Base-by-base conservation (phyloP, 2,329 filamentous ascomycete species). In the Fusarium sterilihyphosum region DNA sequence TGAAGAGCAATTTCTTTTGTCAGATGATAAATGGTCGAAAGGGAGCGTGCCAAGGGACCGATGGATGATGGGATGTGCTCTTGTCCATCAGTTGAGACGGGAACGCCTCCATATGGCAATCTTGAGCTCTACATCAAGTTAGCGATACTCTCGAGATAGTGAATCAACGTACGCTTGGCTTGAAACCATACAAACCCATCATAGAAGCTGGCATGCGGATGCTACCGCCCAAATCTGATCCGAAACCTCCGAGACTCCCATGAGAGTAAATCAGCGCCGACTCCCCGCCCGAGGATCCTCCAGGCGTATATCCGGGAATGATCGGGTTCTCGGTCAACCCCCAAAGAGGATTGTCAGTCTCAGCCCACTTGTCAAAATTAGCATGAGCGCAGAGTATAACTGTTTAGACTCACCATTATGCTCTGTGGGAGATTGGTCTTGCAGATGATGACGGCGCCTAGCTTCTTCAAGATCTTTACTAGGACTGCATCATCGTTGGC, bases 41-140 rank as follows among this genome's bases (percentile, higher is more conserved):
- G 65, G 2, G 64, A 74, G 18, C 89, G 83, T 11, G 88, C 83
- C 82, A 92, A 85, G 3, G 91, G 90, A 0, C 90, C 90, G n/a
- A 91, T 81, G 0, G 89, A 85, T 0, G 90, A 92, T 4, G 90
- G 90, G 0, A 92, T 87, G 78, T 92, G 89, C 64, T 91, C 88
- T 75, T 92, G 90, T 6, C 90, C 89, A 46, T 91, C 89, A 0
- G 88, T 91, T 0, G 89, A 91, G 0, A 92, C 90, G 0, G 88
- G 84, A 0, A 90, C 88, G 0, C 89, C 89, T 18, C 84, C 77
- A 58, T 92, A 92, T 0, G 90, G 89, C 2, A 91, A 77, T 11
- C 90, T 85, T 6, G 84, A 83, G 71, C 87, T 91, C 88, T 91
- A 38, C 0, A 3, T 3, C 2, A 9, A 7, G 24, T 74, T 2